Evolutionary conservation across 345 rosid genomes (phyloP).

Genomic region (Citropsis articulata): DNA sequence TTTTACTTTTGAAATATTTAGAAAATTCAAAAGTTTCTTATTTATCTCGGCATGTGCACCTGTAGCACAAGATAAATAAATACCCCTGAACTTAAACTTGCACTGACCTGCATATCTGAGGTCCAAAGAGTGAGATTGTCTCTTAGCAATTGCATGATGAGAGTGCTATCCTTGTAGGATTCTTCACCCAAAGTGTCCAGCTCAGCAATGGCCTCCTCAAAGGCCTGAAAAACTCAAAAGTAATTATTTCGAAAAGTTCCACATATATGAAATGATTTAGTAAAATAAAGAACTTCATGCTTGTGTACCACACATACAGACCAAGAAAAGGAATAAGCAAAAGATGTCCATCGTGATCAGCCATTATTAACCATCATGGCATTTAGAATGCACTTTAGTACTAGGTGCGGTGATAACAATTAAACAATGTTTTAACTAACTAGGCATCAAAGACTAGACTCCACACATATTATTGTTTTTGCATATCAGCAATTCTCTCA

Average conservation of each 20-base stretch:
- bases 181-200: constrained; percentile 63
- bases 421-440: not conserved
- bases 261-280: not conserved
- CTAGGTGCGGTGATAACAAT: not conserved
- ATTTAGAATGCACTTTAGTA: not conserved
- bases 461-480: not conserved
- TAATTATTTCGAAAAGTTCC: not conserved
- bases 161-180: constrained; percentile 64
- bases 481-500: not conserved
- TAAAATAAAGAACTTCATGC: not conserved
- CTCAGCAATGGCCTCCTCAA: constrained; percentile 73
- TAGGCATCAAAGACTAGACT: not conserved
- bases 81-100: not conserved
- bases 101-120: constrained; percentile 59
- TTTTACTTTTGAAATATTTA: not conserved
- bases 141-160: constrained; percentile 63
- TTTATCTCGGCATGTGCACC: not conserved
- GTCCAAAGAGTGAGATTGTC: constrained; percentile 65
- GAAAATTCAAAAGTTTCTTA: not conserved
- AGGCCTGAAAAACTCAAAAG: constrained; percentile 38
- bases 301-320: not conserved
- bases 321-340: not conserved
- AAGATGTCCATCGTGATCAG: not conserved
- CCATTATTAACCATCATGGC: not conserved
- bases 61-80: not conserved